Evolutionary conservation across 805 yeast genomes (phyloP), one percentile per base, ranked within the genome.

Genomic region (Yamadazyma phyllophila): DNA sequence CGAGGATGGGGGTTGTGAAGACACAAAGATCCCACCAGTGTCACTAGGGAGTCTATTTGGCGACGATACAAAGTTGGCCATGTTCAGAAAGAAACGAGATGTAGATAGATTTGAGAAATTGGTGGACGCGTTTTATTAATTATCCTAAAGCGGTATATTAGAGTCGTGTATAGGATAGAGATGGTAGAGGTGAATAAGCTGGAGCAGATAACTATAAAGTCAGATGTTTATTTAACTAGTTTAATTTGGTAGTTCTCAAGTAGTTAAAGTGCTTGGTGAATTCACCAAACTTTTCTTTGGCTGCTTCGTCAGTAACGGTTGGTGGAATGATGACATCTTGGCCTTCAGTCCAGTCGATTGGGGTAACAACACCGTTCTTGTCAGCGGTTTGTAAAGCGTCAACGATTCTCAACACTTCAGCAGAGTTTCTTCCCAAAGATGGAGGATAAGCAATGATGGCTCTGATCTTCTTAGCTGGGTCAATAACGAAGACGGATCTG

Each of bases 231-330:
- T 29, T 29, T 29, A 29, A 32, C 17, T 32, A 17, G 17, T 12
- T 71, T 61, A 71, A 71, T 41, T 73, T 74, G 51, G 76, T 71
- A 62, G 71, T 71, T 73, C 96, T 85, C 69, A 90, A 78, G 81
- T 90, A 90, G 52, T 96, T 95, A 78, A 88, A 89, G 66, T 89
- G 83, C 63, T 82, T 85, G 61, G 78, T 81, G 76, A 88, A 88
- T 48, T 83, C 82, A 54, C 96, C 96, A 69, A 87, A 90, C 71
- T 88, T 87, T 57, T 79, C 80, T 32, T 74, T 74, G 34, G 88
- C 88, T 52, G 74, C 81, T 29, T 73, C 80, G 57, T 82, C 78
- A 13, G 79, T 68, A 27, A 82, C 81, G 31, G 78, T 69, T 42
- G 88, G 88, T 44, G 84, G 87, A 49, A 84, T 81, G 53, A 84